These are phyloP conservation scores for Eucalyptus sp. DNA, from an alignment of 345 rosid species.

Conservation along the genomic window DNA sequence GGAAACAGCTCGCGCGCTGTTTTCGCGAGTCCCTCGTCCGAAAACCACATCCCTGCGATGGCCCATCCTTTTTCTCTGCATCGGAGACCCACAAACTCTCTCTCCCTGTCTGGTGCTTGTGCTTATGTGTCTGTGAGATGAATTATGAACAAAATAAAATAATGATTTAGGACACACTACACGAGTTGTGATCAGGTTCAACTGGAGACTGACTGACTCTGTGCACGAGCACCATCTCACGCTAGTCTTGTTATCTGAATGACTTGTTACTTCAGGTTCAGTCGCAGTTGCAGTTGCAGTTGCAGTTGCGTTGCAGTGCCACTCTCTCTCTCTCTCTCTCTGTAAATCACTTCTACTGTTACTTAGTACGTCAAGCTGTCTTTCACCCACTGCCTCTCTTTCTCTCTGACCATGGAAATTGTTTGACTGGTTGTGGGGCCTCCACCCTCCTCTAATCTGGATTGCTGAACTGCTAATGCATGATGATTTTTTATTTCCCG, in stretches of 20 bases:
- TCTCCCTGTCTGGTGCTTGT: neutral
- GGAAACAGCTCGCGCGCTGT: conserved; percentile 81
- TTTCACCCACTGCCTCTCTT: neutral
- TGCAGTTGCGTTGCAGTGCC: neutral
- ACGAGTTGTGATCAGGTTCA: neutral
- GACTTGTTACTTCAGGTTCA: neutral
- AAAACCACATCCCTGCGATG: neutral
- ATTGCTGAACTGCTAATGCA: neutral
- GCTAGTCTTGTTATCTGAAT: neutral
- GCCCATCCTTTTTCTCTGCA: neutral
- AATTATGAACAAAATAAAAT: neutral
- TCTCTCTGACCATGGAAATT: neutral
- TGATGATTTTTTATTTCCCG: neutral
- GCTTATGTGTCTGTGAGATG: neutral
- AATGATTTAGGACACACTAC: neutral
- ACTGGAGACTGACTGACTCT: neutral
- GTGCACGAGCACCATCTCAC: neutral
- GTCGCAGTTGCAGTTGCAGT: neutral
- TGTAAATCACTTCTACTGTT: neutral
- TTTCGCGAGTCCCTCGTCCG: conserved; percentile 45
- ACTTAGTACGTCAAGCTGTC: neutral
- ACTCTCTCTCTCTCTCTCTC: neutral
- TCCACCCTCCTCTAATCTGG: neutral
- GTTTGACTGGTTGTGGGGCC: neutral
- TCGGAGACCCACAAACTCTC: conserved; percentile 2